A percentile compares a stretch with the other conserved stretches of the same genome.
Conservation (phyloP, 2,329 filamentous ascomycete genomes). For the Metarhizium anisopliae region DNA sequence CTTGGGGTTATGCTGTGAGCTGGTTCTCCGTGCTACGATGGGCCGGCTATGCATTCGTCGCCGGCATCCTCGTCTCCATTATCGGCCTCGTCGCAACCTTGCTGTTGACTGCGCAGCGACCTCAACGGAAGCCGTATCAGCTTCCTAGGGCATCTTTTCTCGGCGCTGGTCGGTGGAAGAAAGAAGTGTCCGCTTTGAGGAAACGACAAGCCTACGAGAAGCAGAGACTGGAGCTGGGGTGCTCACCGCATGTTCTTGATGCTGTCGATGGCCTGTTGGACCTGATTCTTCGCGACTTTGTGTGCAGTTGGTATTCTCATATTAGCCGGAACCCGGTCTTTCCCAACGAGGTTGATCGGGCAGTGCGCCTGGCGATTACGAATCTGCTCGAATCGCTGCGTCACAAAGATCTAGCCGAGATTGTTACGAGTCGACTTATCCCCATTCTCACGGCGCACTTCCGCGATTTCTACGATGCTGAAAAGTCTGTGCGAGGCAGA, state of each 20-base stretch:
- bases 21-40: conserved; percentile 79
- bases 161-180: conserved; percentile 54
- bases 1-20: conserved; percentile 79
- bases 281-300: conserved; percentile 72
- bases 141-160: conserved; percentile 50
- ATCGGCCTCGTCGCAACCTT: conserved; percentile 48
- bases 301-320: conserved; percentile 77
- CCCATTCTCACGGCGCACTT: conserved; percentile 85
- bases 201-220: conserved; percentile 58
- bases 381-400: conserved; percentile 64
- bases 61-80: conserved; percentile 52
- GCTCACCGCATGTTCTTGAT: conserved; percentile 68
- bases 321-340: conserved; percentile 79
- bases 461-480: conserved; percentile 83
- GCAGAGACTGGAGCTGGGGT: conserved; percentile 57
- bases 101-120: conserved; percentile 42
- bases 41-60: conserved; percentile 73
- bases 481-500: conserved; percentile 75
- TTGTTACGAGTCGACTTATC: conserved; percentile 72
- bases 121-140: conserved; percentile 29
- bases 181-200: conserved; percentile 59
- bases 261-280: conserved; percentile 72
- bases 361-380: conserved; percentile 63
- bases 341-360: conserved; percentile 75
- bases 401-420: conserved; percentile 73